A percentile compares a stretch with the other conserved stretches of the same genome.
phyloP scores from a whole-genome alignment of 2,329 filamentous ascomycete genomes.

The Fusarium incarnatum region DNA sequence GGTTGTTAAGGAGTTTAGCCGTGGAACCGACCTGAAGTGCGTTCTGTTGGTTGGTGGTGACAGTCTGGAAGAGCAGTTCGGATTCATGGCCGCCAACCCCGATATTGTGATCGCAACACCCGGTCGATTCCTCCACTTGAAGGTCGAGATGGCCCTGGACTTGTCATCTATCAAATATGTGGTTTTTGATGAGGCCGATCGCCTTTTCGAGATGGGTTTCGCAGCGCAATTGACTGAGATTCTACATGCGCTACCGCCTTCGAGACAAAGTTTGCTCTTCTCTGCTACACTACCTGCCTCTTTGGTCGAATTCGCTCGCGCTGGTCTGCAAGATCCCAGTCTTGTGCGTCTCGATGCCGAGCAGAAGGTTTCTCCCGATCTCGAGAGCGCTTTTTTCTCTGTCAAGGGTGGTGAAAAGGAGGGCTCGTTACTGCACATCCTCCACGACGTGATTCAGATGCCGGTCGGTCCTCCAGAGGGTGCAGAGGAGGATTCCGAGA shows the following conservation, averaged over 20 bases:
- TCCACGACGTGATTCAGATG: slow-evolving; percentile 93
- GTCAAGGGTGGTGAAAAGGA: slow-evolving; percentile 95
- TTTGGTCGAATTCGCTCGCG: slow-evolving; percentile 93
- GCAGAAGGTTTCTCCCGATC: slow-evolving; percentile 93
- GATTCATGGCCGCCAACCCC: slow-evolving; percentile 91
- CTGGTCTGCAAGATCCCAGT: slow-evolving; percentile 91
- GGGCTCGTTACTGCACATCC: slow-evolving; percentile 86
- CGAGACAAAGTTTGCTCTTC: slow-evolving; percentile 91
- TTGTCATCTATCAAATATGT: slow-evolving; percentile 93
- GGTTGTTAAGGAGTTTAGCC: slow-evolving; percentile 93
- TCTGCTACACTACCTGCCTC: slow-evolving; percentile 95
- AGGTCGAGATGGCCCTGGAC: slow-evolving; percentile 95
- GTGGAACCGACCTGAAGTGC: slow-evolving; percentile 90
- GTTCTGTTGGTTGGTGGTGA: slow-evolving; percentile 94
- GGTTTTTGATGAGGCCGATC: slow-evolving; percentile 97
- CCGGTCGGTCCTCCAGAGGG: slow-evolving; percentile 73
- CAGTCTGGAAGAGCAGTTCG: slow-evolving; percentile 94
- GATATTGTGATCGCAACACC: slow-evolving; percentile 98
- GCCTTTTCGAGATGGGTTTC: slow-evolving; percentile 98
- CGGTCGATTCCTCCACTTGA: slow-evolving; percentile 93
- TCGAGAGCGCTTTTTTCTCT: slow-evolving; percentile 95
- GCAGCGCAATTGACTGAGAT: slow-evolving; percentile 94
- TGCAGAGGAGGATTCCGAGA: slow-evolving; percentile 58
- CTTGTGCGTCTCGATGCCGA: slow-evolving; percentile 93
- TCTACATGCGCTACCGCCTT: slow-evolving; percentile 84